Conservation (phyloP, 305 asterid species). For the Ilex paraguariensis region DNA sequence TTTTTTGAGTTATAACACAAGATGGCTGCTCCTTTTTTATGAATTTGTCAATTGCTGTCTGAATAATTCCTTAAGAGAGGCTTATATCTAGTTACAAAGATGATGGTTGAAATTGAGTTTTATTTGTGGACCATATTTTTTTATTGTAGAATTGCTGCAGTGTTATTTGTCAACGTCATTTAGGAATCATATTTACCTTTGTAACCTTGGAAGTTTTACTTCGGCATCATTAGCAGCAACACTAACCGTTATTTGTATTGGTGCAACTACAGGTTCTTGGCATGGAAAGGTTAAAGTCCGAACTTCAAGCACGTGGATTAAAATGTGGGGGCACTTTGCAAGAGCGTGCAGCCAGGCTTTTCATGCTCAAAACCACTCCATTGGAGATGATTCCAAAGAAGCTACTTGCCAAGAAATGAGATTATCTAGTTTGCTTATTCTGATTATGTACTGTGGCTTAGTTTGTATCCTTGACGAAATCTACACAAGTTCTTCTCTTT, state of each 20-base stretch:
- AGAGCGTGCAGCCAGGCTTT: slow-evolving; percentile 88
- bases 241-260: neutral
- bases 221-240: neutral
- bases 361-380: slow-evolving; percentile 81
- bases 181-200: neutral
- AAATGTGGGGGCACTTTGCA: slow-evolving; percentile 90
- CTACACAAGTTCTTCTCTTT: no score
- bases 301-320: slow-evolving; percentile 79
- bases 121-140: neutral
- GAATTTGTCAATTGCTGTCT: neutral
- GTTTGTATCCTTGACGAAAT: no score
- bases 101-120: neutral
- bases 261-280: slow-evolving; percentile 55
- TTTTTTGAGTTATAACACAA: neutral
- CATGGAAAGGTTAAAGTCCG: slow-evolving; percentile 66
- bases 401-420: slow-evolving; percentile 77
- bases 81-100: neutral
- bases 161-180: neutral
- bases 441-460: no score
- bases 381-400: slow-evolving; percentile 85
- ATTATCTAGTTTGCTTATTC: slow-evolving; percentile 2
- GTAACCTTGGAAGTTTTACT: neutral
- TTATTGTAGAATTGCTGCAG: neutral
- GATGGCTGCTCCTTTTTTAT: neutral
- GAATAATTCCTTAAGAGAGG: neutral